Base-by-base conservation (phyloP, 768 basidiomycete species). In the Amanita fuliginea region DNA sequence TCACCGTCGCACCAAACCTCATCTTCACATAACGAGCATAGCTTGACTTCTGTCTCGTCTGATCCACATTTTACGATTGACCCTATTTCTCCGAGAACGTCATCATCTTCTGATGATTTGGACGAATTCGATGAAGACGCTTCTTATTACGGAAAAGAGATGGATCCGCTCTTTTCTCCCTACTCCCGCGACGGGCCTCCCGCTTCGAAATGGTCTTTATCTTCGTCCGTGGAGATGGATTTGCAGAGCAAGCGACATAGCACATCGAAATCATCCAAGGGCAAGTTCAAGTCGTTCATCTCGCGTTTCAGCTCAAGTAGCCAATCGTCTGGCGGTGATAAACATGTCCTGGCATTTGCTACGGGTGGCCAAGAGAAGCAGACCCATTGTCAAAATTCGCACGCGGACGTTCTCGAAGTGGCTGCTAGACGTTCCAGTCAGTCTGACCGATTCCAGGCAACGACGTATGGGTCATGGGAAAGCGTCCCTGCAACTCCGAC, bases 41-140 rank as follows among this genome's bases (percentile, higher is more conserved):
- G 22, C 32, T 13, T 11, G 8, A 16, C 9, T 13, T 34, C 18
- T 3, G n/a, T 13, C 5, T 28, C 42, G 7, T n/a, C 39, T 18
- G 33, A 21, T n/a, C 19, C 49, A 13, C 42, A 37, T 7, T 43
- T 30, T 34, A n/a, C 21, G 2, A 42, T 21, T 16, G 46, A 30
- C 18, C 13, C 36, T 14, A 9, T 7, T 6, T 42, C 49, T 21
- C 33, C 42, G 0, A 42, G 49, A n/a, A 42, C 49, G 16, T 50
- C 49, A 2, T n/a, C 30, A 14, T 50, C 49, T 7, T 21, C 34
- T 26, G 41, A 42, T 14, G 49, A 50, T 11, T 16, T 47, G 2
- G 49, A 50, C 42, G 49, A 50, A 16, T 50, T 50, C 32, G 49
- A 50, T 26, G 49, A 50, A 7, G 49, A 50, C 18, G 49, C 49